Conservation (phyloP, 2,329 filamentous ascomycete genomes). For the Aureobasidium sp. region DNA sequence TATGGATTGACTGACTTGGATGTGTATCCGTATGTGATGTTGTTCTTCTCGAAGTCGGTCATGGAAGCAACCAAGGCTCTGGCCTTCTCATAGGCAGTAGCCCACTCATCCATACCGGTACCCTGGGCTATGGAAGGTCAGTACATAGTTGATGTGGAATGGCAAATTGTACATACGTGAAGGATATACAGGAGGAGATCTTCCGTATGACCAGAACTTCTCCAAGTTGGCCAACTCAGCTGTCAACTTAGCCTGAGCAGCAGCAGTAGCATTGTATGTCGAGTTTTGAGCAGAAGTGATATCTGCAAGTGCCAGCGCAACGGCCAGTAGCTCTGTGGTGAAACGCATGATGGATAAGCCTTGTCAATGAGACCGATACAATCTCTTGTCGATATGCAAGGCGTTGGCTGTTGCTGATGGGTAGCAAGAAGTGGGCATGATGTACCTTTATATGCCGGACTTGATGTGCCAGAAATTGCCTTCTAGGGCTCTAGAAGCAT, state of each 20-base stretch:
- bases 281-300: slow-evolving; percentile 7
- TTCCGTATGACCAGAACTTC: slow-evolving; percentile 20
- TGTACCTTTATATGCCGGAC: background rate
- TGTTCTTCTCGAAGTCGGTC: slow-evolving; percentile 29
- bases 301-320: slow-evolving; percentile 8
- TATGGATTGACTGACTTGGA: background rate
- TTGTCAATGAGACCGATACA: slow-evolving; percentile 1
- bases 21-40: slow-evolving; percentile 27
- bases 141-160: background rate
- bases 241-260: background rate
- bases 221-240: slow-evolving; percentile 18
- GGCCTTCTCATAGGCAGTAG: slow-evolving; percentile 23
- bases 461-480: background rate
- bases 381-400: slow-evolving; percentile 8
- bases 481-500: background rate
- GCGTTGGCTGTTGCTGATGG: background rate
- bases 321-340: slow-evolving; percentile 8
- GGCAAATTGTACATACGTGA: background rate
- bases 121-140: slow-evolving; percentile 18
- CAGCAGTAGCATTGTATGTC: slow-evolving; percentile 6
- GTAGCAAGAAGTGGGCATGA: background rate
- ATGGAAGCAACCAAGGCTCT: slow-evolving; percentile 26
- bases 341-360: slow-evolving; percentile 9
- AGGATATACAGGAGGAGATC: no score
- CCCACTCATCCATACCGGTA: slow-evolving; percentile 27